Base-by-base conservation (phyloP, 805 yeast species). In the Candida nanaspora region DNA sequence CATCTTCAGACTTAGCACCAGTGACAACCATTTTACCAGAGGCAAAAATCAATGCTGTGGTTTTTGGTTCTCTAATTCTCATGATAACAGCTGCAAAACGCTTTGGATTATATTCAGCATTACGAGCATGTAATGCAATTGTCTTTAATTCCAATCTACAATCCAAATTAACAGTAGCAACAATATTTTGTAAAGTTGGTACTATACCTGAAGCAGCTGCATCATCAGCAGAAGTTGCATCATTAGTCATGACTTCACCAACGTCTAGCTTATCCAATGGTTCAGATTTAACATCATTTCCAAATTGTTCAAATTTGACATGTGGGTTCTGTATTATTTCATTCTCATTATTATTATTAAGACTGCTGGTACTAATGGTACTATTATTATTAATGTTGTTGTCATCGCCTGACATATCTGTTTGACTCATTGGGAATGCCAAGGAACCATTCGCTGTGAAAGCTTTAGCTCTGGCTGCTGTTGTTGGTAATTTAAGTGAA, bases 11-110 rank as follows among this genome's bases (percentile, higher is more conserved):
- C 64, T 93, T 93, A 20, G 98, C 98, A 76, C 98, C 98, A 25
- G 98, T 93, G 14, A 93, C 98, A 51, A 93, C 98, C 98, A 93
- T 93, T 65, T 93, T 93, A 56, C 98, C 98, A 2, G 97, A 88
- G 2, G 98, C 98, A 63, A 93, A 93, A 50, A 93, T 93, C 51
- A 93, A 72, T 0, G 98, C 98, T 2, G 98, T 93, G 1, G 98
- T 93, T 63, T 93, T 93, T 15, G 98, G 98, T 62, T 93, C 98
- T 65, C 98, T 79, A 53, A 93, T 93, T 74, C 98, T 86, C 98
- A 93, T 93, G 53, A 93, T 93, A 38, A 93, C 98, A 44, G 98
- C 98, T 13, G 98, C 98, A 70, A 93, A 93, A 70, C 98, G 95
- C 57, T 85, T 87, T 39, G 98, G 98, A 56, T 93, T 93, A 67